Evolutionary conservation across 2,329 filamentous ascomycete species (phyloP), one percentile per base, ranked within the genome.

Genomic region (Fusarium nurragi): DNA sequence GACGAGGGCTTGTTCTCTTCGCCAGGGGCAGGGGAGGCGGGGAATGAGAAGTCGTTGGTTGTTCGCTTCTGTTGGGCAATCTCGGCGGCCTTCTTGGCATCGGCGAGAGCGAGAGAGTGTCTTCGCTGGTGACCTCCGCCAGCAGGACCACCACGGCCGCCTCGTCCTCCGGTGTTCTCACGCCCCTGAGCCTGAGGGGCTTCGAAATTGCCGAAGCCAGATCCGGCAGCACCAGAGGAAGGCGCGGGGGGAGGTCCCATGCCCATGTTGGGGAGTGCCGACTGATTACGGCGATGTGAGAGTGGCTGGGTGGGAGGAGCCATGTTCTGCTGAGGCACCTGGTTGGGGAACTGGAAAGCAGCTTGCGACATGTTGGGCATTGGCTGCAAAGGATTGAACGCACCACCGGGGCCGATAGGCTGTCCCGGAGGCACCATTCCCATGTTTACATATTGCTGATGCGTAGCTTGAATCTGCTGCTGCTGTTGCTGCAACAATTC

Each of bases 361-460:
- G 89, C 88, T 77, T 93, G 91, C 69, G 91, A 86, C 72, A 95
- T 85, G 74, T 91, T 92, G 71, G 88, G 83, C 85, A 97, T 90
- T 77, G 87, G 86, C 80, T 94, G 93, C 78, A 94, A 82, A 74
- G 89, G 90, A 81, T 90, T 90, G 83, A 92, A 95, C 63, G 83
- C 83, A 72, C 85, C 86, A 69, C 88, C 88, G 63, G 88, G 87
- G 70, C 87, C 88, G 59, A 97, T 83, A 67, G 77, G 71, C 80
- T 97, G 94, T 73, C 91, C 90, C 50, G 92, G 90, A 70, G 91
- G 90, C 73, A 98, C 89, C 86, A 98, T 93, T 77, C 93, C 93
- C 91, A 97, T 94, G 78, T 95, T 97, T 74, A 97, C 90, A 83
- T 97, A 97, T 81, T 98, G 94, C 80, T 97, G 94, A 75, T 97